Conservation (phyloP, 202 grass and related monocot species). For the Panicum virgatum region DNA sequence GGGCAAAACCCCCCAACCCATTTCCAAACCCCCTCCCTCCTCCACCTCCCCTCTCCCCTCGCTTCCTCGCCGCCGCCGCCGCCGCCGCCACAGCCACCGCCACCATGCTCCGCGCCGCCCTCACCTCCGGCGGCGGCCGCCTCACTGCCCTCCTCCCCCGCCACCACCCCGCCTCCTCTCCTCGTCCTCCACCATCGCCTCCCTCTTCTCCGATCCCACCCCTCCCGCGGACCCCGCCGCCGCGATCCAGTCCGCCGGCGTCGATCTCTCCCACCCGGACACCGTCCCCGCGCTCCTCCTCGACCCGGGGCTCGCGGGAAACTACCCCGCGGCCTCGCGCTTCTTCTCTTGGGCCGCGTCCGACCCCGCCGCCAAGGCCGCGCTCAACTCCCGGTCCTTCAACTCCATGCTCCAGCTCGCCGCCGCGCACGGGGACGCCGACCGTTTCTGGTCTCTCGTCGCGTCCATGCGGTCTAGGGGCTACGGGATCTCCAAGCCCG, state of each 20-base stretch:
- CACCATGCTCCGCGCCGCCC: conserved; percentile 41
- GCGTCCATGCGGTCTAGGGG: conserved; percentile 61
- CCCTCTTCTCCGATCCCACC: conserved; percentile 33
- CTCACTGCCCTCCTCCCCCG: not conserved
- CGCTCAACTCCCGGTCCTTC: conserved; percentile 57
- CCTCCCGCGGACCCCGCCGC: conserved; percentile 17
- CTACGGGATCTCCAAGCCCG: conserved; percentile 61
- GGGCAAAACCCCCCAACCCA: conserved; percentile 6
- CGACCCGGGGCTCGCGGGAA: conserved; percentile 33
- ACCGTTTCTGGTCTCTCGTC: conserved; percentile 64
- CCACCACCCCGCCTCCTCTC: conserved; percentile 1
- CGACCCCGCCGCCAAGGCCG: not conserved
- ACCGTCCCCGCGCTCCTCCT: conserved; percentile 44
- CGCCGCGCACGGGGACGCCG: conserved; percentile 43
- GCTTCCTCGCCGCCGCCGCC: not conserved
- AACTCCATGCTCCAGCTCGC: conserved; percentile 74
- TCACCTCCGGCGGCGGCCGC: conserved; percentile 37
- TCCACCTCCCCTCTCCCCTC: not conserved
- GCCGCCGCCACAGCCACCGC: not conserved
- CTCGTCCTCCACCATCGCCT: conserved; percentile 32
- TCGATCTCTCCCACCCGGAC: conserved; percentile 47
- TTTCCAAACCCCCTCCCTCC: conserved; percentile 17
- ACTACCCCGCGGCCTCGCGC: conserved; percentile 41
- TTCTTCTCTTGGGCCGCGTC: conserved; percentile 49
- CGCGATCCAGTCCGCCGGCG: conserved; percentile 41